Conservation (phyloP, 305 asterid species). For the Fraxinus greggii region DNA sequence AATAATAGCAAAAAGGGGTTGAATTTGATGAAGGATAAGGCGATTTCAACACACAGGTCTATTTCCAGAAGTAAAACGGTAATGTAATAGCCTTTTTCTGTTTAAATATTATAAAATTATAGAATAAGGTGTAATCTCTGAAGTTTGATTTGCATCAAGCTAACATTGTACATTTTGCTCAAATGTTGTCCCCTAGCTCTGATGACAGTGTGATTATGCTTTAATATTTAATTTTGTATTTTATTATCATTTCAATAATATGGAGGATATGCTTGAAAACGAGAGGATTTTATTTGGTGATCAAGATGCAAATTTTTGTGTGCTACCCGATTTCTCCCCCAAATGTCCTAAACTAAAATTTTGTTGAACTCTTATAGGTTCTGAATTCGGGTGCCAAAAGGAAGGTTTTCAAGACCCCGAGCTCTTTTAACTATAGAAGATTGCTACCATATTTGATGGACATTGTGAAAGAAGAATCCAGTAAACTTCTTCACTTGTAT, state of each 20-base stretch:
- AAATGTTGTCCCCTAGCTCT: background rate
- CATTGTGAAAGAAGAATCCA: conserved; percentile 39
- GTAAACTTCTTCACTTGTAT: conserved; percentile 33
- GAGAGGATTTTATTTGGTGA: background rate
- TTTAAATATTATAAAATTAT: background rate
- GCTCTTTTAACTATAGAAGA: conserved; percentile 69
- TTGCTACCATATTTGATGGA: conserved; percentile 68
- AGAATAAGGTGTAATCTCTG: background rate
- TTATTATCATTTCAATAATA: background rate
- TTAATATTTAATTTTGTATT: background rate
- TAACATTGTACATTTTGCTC: background rate
- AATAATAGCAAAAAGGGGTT: background rate
- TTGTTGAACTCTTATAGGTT: conserved; percentile 32
- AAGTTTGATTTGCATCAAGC: background rate
- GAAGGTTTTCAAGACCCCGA: conserved; percentile 57
- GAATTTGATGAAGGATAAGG: conserved; percentile 12
- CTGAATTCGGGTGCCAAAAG: conserved; percentile 27
- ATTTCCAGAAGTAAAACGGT: conserved; percentile 36
- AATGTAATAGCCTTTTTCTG: background rate
- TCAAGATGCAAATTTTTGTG: background rate
- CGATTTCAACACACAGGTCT: conserved; percentile 14
- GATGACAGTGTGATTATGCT: background rate
- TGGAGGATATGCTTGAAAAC: background rate
- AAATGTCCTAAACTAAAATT: background rate
- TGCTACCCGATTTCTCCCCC: background rate